Evolutionary conservation across 2,329 filamentous ascomycete genomes (phyloP).

Genomic region (Thielaviopsis ethacetica): DNA sequence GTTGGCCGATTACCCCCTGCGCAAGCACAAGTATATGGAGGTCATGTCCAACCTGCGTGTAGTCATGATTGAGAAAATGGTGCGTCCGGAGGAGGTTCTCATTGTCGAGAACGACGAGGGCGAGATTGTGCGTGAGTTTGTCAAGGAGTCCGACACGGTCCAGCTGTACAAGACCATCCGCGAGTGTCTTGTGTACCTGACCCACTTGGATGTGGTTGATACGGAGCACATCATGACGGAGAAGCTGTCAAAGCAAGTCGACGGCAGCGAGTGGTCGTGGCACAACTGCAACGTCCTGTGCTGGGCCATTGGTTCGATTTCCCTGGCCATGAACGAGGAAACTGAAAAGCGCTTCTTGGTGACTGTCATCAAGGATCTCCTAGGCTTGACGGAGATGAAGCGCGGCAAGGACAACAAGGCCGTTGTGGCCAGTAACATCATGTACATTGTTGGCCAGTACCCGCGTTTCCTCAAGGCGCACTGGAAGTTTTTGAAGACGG

Average conservation of each 20-base stretch:
- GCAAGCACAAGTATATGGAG: conserved; percentile 96
- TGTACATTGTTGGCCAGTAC: conserved; percentile 99
- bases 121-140: conserved; percentile 96
- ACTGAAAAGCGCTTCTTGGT: conserved; percentile 97
- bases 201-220: conserved; percentile 91
- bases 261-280: conserved; percentile 96
- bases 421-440: conserved; percentile 97
- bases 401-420: conserved; percentile 99
- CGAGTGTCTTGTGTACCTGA: conserved; percentile 92
- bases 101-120: conserved; percentile 99
- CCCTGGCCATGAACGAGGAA: conserved; percentile 97
- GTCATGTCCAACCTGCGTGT: conserved; percentile 84
- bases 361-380: conserved; percentile 94
- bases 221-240: conserved; percentile 99
- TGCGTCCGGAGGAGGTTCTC: conserved; percentile 88
- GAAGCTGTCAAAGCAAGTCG: conserved; percentile 87
- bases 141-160: conserved; percentile 98
- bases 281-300: conserved; percentile 98
- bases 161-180: conserved; percentile 98
- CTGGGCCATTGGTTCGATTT: conserved; percentile 98
- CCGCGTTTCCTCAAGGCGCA: conserved; percentile 96
- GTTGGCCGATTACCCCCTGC: conserved; percentile 78
- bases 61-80: conserved; percentile 99
- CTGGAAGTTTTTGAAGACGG: conserved; percentile 99
- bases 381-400: conserved; percentile 97